Evolutionary conservation across 345 rosid species (phyloP).

Genomic region (Rhodamnia rubescens): DNA sequence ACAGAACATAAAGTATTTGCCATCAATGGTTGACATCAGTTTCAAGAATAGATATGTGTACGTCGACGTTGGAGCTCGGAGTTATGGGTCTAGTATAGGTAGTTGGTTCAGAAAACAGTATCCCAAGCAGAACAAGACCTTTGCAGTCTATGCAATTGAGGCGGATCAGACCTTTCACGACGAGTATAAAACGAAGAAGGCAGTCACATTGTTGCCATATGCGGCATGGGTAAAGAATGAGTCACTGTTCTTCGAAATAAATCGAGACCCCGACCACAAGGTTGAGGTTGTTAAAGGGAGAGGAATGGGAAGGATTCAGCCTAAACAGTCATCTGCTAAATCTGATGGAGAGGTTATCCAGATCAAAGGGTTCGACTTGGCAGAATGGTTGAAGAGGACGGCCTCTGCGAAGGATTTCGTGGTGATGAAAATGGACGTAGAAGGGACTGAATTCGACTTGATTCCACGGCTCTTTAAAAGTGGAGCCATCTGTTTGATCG

Average conservation of each 20-base stretch:
- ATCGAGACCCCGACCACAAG: conserved; percentile 67
- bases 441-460: conserved; percentile 94
- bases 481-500: conserved; percentile 84
- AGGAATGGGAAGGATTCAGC: conserved; percentile 99
- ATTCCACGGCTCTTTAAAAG: conserved; percentile 79
- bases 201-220: conserved; percentile 62
- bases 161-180: conserved; percentile 69
- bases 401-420: conserved; percentile 76
- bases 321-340: conserved; percentile 19
- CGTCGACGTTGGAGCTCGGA: conserved; percentile 91
- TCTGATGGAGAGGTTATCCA: conserved; percentile 49
- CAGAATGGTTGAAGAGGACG: conserved; percentile 80
- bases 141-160: conserved; percentile 81
- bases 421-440: conserved; percentile 99
- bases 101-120: conserved; percentile 95
- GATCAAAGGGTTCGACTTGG: conserved; percentile 90
- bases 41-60: conserved; percentile 85
- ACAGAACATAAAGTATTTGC: conserved; percentile 56
- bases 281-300: conserved; percentile 43
- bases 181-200: conserved; percentile 57
- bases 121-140: conserved; percentile 89
- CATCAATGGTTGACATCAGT: conserved; percentile 83
- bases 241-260: conserved; percentile 68
- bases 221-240: conserved; percentile 98
- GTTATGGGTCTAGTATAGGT: conserved; percentile 95